A percentile compares a stretch with the other conserved stretches of the same genome.
Conservation (phyloP, 805 yeast species). For the Teunomyces atbi region DNA sequence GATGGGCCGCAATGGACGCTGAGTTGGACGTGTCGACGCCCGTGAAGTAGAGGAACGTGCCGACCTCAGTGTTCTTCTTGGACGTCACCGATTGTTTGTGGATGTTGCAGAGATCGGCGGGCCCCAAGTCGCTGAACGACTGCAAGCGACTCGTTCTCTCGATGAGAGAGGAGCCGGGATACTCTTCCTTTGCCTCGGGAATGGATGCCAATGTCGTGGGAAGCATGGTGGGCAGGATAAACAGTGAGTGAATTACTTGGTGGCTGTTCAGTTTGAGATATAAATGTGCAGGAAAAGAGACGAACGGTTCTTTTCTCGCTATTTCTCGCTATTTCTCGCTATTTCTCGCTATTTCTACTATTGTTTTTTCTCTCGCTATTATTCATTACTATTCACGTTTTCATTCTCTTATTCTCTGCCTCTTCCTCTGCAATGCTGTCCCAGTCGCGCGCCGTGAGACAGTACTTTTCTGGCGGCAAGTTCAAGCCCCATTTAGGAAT, state of each 20-base stretch:
- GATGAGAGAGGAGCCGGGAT: slow-evolving; percentile 55
- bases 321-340: too few species aligned
- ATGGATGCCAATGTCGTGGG: slow-evolving; percentile 57
- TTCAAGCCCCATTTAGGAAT: slow-evolving; percentile 90
- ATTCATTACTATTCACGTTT: slow-evolving; percentile 6
- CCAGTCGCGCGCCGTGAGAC: slow-evolving; percentile 83
- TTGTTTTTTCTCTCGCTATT: not conserved
- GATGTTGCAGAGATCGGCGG: slow-evolving; percentile 61
- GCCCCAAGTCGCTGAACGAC: slow-evolving; percentile 66
- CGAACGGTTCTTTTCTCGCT: too few species aligned
- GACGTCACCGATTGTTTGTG: slow-evolving; percentile 41
- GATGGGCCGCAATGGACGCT: slow-evolving; percentile 73
- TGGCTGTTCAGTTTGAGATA: not conserved
- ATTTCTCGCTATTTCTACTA: not conserved
- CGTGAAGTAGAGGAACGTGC: slow-evolving; percentile 70
- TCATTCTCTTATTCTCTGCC: slow-evolving; percentile 13
- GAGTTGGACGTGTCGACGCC: slow-evolving; percentile 77
- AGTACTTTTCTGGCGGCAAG: slow-evolving; percentile 96
- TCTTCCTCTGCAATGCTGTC: slow-evolving; percentile 32
- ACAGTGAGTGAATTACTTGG: not conserved
- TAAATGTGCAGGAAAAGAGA: not conserved
- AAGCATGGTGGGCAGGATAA: slow-evolving; percentile 21
- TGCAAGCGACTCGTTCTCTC: slow-evolving; percentile 63
- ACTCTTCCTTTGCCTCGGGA: slow-evolving; percentile 59
- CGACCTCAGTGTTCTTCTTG: slow-evolving; percentile 49